Evolutionary conservation across 768 basidiomycete species (phyloP).

Genomic region (Boletus vermiculosoides): DNA sequence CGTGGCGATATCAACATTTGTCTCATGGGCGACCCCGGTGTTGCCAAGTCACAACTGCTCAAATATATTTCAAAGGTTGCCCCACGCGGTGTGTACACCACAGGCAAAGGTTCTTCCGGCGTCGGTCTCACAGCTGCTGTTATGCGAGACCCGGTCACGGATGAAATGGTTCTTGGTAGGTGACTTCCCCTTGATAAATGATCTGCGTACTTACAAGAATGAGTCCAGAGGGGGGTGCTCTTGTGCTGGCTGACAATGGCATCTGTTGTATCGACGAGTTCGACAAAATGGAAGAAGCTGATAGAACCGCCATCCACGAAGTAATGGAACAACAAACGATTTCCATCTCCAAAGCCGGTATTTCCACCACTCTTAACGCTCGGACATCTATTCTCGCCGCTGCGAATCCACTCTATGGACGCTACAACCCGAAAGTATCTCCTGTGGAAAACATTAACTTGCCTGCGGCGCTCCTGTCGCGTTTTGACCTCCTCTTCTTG

Average conservation of each 20-base stretch:
- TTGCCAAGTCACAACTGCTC: slow-evolving; percentile 93
- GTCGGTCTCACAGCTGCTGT: slow-evolving; percentile 99
- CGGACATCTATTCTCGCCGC: slow-evolving; percentile 97
- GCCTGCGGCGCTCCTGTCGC: slow-evolving; percentile 91
- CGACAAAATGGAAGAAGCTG: slow-evolving; percentile 99
- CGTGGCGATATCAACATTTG: slow-evolving; percentile 97
- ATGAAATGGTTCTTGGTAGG: slow-evolving; percentile 98
- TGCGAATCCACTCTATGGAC: slow-evolving; percentile 95
- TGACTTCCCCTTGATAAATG: slow-evolving; percentile 7
- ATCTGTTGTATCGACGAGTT: slow-evolving; percentile 99
- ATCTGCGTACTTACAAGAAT: slow-evolving; percentile 9
- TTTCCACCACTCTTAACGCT: slow-evolving; percentile 96
- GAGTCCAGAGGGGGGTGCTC: slow-evolving; percentile 90
- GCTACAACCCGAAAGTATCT: slow-evolving; percentile 96
- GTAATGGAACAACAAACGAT: slow-evolving; percentile 99
- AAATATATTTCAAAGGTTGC: slow-evolving; percentile 99
- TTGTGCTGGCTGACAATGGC: slow-evolving; percentile 97
- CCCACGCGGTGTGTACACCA: slow-evolving; percentile 96
- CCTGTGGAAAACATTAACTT: slow-evolving; percentile 99
- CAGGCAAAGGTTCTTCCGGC: slow-evolving; percentile 96
- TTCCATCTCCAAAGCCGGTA: slow-evolving; percentile 98
- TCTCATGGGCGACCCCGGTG: slow-evolving; percentile 99
- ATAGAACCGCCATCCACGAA: slow-evolving; percentile 98
- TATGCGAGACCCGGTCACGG: slow-evolving; percentile 98
- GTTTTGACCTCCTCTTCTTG: slow-evolving; percentile 95